A percentile compares a stretch with the other conserved stretches of the same genome.
Evolutionary conservation across 768 basidiomycete genomes (phyloP).

Genomic region (Phanerochaete carnosa): DNA sequence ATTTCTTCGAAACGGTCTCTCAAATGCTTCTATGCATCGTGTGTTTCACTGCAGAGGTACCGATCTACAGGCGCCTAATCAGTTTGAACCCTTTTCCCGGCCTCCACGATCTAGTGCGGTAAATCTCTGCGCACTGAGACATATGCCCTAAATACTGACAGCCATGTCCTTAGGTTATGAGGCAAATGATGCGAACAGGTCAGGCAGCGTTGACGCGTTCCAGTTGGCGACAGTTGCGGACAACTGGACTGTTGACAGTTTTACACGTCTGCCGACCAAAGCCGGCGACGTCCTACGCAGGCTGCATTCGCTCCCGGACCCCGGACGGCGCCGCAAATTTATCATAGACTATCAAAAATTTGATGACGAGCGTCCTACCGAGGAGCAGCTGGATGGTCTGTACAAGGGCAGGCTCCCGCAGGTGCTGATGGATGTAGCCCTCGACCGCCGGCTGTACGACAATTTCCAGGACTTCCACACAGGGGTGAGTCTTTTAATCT

Average conservation of each 20-base stretch:
- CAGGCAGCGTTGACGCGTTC: no score
- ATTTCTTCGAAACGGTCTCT: no score
- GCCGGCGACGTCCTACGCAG: not conserved
- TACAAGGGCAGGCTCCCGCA: not conserved
- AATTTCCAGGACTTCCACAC: not conserved
- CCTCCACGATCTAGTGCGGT: no score
- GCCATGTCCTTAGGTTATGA: no score
- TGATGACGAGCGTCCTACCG: not conserved
- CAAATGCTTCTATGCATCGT: no score
- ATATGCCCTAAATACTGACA: no score
- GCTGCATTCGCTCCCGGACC: not conserved
- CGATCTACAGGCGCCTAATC: no score
- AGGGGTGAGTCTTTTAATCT: not conserved
- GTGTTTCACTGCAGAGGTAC: no score
- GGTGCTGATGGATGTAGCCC: not conserved
- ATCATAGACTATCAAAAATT: not conserved
- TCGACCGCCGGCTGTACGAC: not conserved
- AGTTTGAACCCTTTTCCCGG: no score
- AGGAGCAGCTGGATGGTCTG: not conserved
- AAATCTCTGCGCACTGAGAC: no score
- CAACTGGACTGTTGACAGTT: not conserved
- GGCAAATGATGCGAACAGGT: no score
- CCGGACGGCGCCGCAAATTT: not conserved
- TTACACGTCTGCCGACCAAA: not conserved
- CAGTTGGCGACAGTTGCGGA: no score